Evolutionary conservation across 2,329 filamentous ascomycete genomes (phyloP).

Genomic region (Pseudogymnoascus sp.): DNA sequence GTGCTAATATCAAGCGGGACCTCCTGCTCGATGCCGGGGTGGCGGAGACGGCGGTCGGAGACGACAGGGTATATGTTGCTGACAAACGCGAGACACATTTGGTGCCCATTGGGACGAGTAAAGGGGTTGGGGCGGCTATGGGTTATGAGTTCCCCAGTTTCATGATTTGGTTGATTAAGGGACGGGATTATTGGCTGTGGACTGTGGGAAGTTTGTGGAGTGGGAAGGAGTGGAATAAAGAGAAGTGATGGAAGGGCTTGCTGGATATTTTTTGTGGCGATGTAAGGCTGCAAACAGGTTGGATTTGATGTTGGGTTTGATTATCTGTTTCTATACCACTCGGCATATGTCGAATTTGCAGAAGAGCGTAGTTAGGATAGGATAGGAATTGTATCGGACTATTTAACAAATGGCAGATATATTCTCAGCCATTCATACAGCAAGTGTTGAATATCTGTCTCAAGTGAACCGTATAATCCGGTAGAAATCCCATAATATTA

Average conservation of each 20-base stretch:
- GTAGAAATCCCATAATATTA: background rate
- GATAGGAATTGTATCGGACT: background rate
- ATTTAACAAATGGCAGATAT: background rate
- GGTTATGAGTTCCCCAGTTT: slow-evolving; percentile 36
- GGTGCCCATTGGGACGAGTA: slow-evolving; percentile 38
- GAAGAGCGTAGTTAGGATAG: background rate
- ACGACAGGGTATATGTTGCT: slow-evolving; percentile 32
- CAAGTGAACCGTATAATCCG: background rate
- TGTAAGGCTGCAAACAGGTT: background rate
- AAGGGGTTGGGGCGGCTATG: slow-evolving; percentile 37
- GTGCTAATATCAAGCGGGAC: slow-evolving; percentile 41
- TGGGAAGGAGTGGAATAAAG: slow-evolving; percentile 42
- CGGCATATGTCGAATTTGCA: background rate
- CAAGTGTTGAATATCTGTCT: background rate
- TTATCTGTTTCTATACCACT: background rate
- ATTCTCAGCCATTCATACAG: background rate
- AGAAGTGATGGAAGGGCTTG: slow-evolving; percentile 30
- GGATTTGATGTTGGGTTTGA: background rate
- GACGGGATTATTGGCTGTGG: slow-evolving; percentile 44
- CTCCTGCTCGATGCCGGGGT: slow-evolving; percentile 31
- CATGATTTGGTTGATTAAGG: slow-evolving; percentile 41
- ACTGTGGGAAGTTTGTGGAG: slow-evolving; percentile 39
- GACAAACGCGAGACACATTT: slow-evolving; percentile 38
- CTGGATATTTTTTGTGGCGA: background rate
- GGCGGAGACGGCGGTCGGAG: slow-evolving; percentile 13